Evolutionary conservation across 352 stramenopile species (phyloP).

Genomic region (Phytophthora melonis): DNA sequence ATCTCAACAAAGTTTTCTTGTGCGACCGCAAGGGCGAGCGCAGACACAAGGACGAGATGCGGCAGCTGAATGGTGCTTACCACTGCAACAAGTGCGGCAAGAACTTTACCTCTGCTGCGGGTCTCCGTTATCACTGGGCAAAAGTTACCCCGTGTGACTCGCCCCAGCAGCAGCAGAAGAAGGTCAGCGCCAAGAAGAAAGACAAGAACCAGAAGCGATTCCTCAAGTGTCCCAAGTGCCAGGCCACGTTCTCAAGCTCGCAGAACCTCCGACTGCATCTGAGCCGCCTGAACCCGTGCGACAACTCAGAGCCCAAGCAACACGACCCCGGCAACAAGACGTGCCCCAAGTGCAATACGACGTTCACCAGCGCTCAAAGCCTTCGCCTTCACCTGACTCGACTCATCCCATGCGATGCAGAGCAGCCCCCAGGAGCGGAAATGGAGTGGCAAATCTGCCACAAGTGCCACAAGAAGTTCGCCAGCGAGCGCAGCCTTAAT

Average conservation of each 20-base stretch:
- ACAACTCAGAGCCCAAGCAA: constrained; percentile 2
- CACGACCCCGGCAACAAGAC: constrained; percentile 3
- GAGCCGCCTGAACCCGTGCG: neutral
- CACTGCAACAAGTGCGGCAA: constrained; percentile 16
- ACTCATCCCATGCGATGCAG: neutral
- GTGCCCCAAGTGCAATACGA: neutral
- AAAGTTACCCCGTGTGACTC: neutral
- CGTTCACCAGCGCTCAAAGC: neutral
- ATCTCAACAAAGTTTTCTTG: constrained; percentile 19
- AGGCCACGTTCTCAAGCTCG: neutral
- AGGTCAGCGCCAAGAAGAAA: neutral
- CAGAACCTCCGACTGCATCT: constrained; percentile 8
- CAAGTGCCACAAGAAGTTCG: constrained; percentile 1
- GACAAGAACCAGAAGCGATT: neutral
- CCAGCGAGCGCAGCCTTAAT: neutral
- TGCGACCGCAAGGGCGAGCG: constrained; percentile 20
- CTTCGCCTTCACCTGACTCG: neutral
- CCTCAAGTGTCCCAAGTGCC: constrained; percentile 3
- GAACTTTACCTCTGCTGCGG: constrained; percentile 7
- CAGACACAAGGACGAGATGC: constrained; percentile 5
- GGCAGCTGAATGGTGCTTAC: neutral
- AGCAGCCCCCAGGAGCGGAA: neutral
- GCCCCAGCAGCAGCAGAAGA: neutral
- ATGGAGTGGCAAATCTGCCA: neutral
- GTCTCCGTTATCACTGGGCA: constrained; percentile 7